phyloP scores from a whole-genome alignment of 176 grass and related monocot species.

The Oropetium thomaeum region DNA sequence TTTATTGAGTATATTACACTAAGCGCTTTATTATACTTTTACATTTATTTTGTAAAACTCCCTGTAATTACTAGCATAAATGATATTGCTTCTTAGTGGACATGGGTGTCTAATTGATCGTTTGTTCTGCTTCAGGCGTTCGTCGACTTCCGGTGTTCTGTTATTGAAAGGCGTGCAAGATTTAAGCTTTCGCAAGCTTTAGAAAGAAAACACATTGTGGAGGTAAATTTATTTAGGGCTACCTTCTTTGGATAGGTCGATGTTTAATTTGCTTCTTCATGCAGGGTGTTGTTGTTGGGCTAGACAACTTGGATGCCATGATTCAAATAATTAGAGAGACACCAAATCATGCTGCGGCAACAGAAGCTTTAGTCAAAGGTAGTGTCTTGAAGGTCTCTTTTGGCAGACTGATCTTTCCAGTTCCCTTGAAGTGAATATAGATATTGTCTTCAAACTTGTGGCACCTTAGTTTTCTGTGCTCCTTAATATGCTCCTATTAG shows the following conservation, averaged over 20 bases:
- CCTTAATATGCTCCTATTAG: neutral
- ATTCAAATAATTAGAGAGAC: constrained; percentile 81
- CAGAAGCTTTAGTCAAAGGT: constrained; percentile 75
- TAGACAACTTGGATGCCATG: constrained; percentile 94
- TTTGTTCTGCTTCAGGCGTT: constrained; percentile 60
- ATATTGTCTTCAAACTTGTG: neutral
- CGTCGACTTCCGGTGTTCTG: constrained; percentile 86
- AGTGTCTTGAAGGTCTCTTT: constrained; percentile 7
- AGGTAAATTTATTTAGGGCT: constrained; percentile 58
- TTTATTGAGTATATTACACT: neutral
- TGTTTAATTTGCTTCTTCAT: constrained; percentile 36
- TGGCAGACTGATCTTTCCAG: neutral
- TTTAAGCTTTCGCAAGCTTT: constrained; percentile 93
- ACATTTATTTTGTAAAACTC: neutral
- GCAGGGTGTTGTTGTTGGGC: constrained; percentile 90
- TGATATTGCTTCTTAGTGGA: constrained; percentile 8
- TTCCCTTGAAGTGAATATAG: constrained; percentile 15
- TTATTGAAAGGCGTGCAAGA: constrained; percentile 89
- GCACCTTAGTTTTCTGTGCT: neutral
- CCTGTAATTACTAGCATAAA: constrained; percentile 28
- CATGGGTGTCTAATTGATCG: neutral
- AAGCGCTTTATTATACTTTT: neutral
- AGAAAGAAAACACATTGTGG: constrained; percentile 91
- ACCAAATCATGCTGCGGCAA: constrained; percentile 57
- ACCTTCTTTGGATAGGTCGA: constrained; percentile 10